Evolutionary conservation across 805 yeast species (phyloP).

Genomic region (Komagataella ulmi): DNA sequence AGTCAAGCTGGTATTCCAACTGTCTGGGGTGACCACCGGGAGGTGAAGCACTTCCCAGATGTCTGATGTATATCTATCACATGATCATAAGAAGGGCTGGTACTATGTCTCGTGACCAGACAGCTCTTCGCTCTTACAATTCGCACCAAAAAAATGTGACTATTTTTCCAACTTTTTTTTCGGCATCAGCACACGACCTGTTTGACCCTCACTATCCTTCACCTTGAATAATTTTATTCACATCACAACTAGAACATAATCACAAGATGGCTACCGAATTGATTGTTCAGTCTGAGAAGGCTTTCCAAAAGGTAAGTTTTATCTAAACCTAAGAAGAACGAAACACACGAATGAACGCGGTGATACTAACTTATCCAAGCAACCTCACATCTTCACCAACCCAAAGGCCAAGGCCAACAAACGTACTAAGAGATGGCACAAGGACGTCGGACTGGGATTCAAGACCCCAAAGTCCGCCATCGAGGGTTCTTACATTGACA

Average conservation of each 20-base stretch:
- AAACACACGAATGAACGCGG: constrained; percentile 4
- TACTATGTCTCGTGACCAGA: not conserved
- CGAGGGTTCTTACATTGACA: constrained; percentile 98
- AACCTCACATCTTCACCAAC: constrained; percentile 99
- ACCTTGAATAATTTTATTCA: not conserved
- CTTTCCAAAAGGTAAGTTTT: constrained; percentile 96
- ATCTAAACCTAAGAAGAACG: not conserved
- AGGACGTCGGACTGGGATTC: constrained; percentile 99
- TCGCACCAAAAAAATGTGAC: not conserved
- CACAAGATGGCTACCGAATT: constrained; percentile 95
- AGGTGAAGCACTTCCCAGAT: not conserved
- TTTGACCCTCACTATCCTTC: constrained; percentile 1
- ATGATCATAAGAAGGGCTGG: not conserved
- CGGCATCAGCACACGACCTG: not conserved
- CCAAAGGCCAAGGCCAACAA: constrained; percentile 98
- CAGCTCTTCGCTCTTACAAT: not conserved
- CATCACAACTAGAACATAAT: constrained; percentile 8
- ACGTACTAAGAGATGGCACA: constrained; percentile 99
- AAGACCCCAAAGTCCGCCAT: constrained; percentile 99
- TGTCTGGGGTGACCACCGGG: not conserved
- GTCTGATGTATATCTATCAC: not conserved
- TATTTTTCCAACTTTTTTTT: not conserved
- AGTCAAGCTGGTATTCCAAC: not conserved
- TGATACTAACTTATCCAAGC: constrained; percentile 32
- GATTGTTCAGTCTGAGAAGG: constrained; percentile 99